Percentiles rank a stretch among this genome's conserved stretches.
These are phyloP conservation scores for Lotus japonicus DNA, from an alignment of 306 rosid species.

Conservation along the genomic window DNA sequence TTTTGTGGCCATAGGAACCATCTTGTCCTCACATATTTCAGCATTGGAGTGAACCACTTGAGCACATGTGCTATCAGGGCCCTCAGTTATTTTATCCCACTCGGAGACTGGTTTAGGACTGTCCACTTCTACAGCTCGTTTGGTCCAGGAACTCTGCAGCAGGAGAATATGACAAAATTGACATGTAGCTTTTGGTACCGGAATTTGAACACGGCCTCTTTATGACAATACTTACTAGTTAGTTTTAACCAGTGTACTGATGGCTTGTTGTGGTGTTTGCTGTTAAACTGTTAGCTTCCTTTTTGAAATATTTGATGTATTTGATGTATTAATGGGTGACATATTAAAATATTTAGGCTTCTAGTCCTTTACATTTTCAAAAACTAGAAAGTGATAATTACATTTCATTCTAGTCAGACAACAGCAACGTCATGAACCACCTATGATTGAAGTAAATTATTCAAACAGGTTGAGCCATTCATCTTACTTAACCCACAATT, in stretches of 20 bases:
- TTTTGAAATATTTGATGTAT: neutral
- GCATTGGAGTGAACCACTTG: constrained; percentile 68
- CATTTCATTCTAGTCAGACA: neutral
- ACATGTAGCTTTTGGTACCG: constrained; percentile 10
- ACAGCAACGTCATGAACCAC: constrained; percentile 6
- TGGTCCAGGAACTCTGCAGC: constrained; percentile 90
- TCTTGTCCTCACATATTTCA: constrained; percentile 37
- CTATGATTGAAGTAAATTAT: neutral
- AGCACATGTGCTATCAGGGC: constrained; percentile 84
- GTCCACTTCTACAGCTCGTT: constrained; percentile 74
- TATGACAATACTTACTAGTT: neutral
- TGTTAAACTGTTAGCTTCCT: constrained; percentile 11
- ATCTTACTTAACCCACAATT: neutral
- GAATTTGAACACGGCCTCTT: neutral
- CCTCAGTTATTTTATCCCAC: constrained; percentile 46
- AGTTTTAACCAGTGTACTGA: neutral
- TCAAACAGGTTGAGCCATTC: neutral
- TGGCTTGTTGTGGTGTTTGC: neutral
- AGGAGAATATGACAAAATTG: constrained; percentile 19
- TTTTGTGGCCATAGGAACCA: constrained; percentile 34
- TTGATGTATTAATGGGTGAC: neutral
- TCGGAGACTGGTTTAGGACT: constrained; percentile 54
- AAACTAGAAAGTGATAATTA: constrained; percentile 3
- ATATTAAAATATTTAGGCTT: neutral
- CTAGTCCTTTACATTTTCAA: neutral